These are phyloP conservation scores for Podospora fimiseda DNA, from an alignment of 495 filamentous ascomycete species.

Conservation along the genomic window DNA sequence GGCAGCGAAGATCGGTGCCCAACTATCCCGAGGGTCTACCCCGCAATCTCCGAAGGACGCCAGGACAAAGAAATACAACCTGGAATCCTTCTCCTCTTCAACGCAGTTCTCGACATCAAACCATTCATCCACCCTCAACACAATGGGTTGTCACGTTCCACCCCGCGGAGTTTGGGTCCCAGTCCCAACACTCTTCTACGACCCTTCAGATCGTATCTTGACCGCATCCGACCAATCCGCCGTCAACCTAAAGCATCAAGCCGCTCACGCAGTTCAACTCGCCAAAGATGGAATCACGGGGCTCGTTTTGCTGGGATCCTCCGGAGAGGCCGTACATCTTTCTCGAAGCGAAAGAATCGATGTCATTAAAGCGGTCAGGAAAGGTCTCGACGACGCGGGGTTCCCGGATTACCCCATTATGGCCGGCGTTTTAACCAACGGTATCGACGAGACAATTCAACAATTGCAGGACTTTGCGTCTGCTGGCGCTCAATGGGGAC, in stretches of 20 bases:
- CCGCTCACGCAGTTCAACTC: slow-evolving; percentile 55
- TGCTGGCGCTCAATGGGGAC: slow-evolving; percentile 58
- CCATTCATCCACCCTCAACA: too few relatives aligned
- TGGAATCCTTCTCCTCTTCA: too few relatives aligned
- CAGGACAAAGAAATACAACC: too few relatives aligned
- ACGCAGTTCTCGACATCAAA: too few relatives aligned
- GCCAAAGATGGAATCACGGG: slow-evolving; percentile 56
- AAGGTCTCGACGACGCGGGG: slow-evolving; percentile 48
- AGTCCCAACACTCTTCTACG: slow-evolving; percentile 39
- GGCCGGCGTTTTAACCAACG: slow-evolving; percentile 59
- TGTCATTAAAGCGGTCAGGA: slow-evolving; percentile 49
- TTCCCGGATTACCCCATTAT: slow-evolving; percentile 59
- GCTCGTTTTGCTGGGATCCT: slow-evolving; percentile 60
- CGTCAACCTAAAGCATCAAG: slow-evolving; percentile 51
- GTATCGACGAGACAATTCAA: slow-evolving; percentile 57
- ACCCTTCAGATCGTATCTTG: background rate
- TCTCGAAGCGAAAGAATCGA: slow-evolving; percentile 51
- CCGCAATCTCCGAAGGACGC: too few relatives aligned
- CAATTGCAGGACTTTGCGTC: slow-evolving; percentile 49
- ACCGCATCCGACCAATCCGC: slow-evolving; percentile 13
- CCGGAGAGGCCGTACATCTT: slow-evolving; percentile 63
- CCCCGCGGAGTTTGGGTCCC: slow-evolving; percentile 40
- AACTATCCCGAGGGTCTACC: too few relatives aligned
- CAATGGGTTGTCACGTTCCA: slow-evolving; percentile 16
- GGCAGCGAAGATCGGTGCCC: too few relatives aligned